A percentile compares a stretch with the other conserved stretches of the same genome.
Conservation (phyloP, 495 filamentous ascomycete genomes). For the Lasiosphaeris hirsuta region DNA sequence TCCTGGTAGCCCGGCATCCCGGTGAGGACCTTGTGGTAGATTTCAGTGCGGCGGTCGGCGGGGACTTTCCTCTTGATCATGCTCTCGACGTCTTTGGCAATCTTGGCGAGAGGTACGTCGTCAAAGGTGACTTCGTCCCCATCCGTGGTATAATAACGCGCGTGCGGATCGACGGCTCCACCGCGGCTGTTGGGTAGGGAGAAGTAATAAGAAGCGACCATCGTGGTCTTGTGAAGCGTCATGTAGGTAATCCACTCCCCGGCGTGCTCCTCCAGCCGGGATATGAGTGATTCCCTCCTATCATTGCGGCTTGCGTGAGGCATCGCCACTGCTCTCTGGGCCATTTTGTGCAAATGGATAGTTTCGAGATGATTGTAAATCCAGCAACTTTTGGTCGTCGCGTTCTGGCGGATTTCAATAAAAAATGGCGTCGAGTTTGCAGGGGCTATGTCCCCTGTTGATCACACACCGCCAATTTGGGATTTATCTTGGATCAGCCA, state of each 20-base stretch:
- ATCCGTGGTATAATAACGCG: neutral
- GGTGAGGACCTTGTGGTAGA: neutral
- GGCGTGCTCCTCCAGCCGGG: slow-evolving; percentile 1
- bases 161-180: neutral
- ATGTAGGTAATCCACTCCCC: neutral
- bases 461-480: too few species aligned
- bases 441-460: too few species aligned
- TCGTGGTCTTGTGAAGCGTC: neutral
- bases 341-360: too few species aligned
- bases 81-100: neutral
- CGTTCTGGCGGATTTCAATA: too few species aligned
- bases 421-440: too few species aligned
- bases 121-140: neutral
- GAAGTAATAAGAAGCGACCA: neutral
- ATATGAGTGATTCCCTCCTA: neutral
- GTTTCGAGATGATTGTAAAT: too few species aligned
- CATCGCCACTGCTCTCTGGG: too few species aligned
- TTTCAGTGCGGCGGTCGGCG: neutral
- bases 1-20: neutral
- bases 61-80: neutral
- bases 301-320: too few species aligned
- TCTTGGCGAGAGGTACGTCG: neutral
- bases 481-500: too few species aligned
- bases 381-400: too few species aligned
- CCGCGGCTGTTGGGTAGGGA: neutral